These are phyloP conservation scores for Plasmodium coatneyi DNA, from an alignment of 169 alveolate species.

Conservation along the genomic window DNA sequence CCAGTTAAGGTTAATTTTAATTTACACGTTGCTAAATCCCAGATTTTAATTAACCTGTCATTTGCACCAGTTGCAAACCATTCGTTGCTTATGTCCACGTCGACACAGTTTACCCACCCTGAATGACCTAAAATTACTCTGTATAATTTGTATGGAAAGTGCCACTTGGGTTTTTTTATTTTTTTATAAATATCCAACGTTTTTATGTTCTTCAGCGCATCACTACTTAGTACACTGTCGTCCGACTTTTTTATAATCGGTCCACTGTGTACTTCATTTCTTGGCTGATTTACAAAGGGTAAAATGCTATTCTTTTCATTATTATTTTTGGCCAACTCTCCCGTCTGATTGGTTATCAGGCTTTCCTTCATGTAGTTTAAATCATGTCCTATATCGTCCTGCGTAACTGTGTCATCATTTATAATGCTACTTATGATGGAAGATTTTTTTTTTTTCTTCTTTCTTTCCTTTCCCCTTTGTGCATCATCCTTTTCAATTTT, in stretches of 20 bases:
- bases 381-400: constrained; percentile 26
- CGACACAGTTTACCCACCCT: constrained; percentile 99
- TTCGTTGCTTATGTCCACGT: constrained; percentile 96
- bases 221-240: constrained; percentile 77
- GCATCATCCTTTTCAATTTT: constrained; percentile 35
- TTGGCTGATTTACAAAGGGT: not conserved
- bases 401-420: constrained; percentile 46
- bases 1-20: constrained; percentile 97
- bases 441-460: constrained; percentile 29
- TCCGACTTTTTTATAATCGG: constrained; percentile 68
- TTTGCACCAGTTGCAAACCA: constrained; percentile 97
- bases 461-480: constrained; percentile 44
- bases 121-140: constrained; percentile 98
- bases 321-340: not conserved
- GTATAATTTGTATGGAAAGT: constrained; percentile 97
- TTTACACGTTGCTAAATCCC: constrained; percentile 98
- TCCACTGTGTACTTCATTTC: constrained; percentile 11
- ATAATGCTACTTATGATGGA: constrained; percentile 62
- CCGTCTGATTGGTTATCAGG: not conserved
- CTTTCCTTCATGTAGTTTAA: not conserved
- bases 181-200: constrained; percentile 77
- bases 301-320: constrained; percentile 41
- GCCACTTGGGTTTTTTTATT: constrained; percentile 91
- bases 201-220: constrained; percentile 78
- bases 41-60: constrained; percentile 97